Base-by-base conservation (phyloP, 2,329 filamentous ascomycete species). In the Dactylellina sp. region DNA sequence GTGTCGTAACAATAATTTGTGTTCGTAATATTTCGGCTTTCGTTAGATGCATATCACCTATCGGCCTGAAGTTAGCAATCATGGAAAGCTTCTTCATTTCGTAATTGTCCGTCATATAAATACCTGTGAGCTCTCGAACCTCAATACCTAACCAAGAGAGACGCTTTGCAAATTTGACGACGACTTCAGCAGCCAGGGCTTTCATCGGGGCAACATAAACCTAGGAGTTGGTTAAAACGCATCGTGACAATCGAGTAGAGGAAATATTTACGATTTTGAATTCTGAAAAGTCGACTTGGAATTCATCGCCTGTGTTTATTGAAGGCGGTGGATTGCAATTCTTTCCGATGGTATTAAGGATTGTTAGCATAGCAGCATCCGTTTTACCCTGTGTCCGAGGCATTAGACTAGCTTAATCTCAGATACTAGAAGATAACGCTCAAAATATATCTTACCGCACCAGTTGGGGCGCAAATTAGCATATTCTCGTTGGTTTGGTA, bases 171-270 rank as follows among this genome's bases (percentile, higher is more conserved):
- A 99, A 85, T 82, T 99, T 99, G 37, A 93, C 92, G 0, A 95
- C 98, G 42, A 99, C 91, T 82, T 99, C 95, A 6, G 96, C 95
- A 2, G 96, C 96, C 16, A 99, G 84, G 0, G 95, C 96, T 81
- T 99, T 99, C 96, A 99, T 99, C 0, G 95, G 96, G 0, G 96
- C 95, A 42, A 99, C 95, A 78, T 99, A 99, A 65, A 99, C 93
- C 63, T 75, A 42, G 2, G 18, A n/a, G 24, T 4, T 32, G 5
- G 28, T 66, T 25, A 44, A 28, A 59, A 6, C 6, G 6, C 7
- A 12, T 37, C 4, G 22, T 16, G 35, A 25, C 2, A n/a, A 1
- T 28, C 14, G 14, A 20, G 6, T 22, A 9, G 24, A 49, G 42
- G 22, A 9, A 22, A 32, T 18, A 39, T n/a, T 60, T 52, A 75